These are phyloP conservation scores for Chlamydomonas eustigma DNA, from an alignment of 139 green algal genomes.

Conservation along the genomic window DNA sequence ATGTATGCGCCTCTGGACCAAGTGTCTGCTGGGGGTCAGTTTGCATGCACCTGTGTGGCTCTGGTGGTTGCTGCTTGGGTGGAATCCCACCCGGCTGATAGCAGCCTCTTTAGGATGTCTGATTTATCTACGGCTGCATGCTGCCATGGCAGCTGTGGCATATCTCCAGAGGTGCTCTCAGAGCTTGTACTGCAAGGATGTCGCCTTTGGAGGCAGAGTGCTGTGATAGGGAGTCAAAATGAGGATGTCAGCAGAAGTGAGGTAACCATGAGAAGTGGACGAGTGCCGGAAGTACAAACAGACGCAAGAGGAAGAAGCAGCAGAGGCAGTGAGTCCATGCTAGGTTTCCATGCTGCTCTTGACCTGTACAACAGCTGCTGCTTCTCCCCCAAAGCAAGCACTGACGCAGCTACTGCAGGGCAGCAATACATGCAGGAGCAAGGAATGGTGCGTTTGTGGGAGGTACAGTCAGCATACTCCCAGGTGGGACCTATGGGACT, in stretches of 20 bases:
- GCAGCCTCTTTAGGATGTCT: too few relatives aligned
- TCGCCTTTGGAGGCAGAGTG: background rate
- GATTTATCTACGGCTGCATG: background rate
- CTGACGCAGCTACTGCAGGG: too few relatives aligned
- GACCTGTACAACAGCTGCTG: slow-evolving; percentile 3
- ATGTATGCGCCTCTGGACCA: slow-evolving; percentile 9
- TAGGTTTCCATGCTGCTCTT: slow-evolving; percentile 2
- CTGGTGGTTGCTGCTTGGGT: slow-evolving; percentile 8
- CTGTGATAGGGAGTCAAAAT: too few relatives aligned
- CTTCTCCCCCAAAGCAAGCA: too few relatives aligned
- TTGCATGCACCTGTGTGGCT: slow-evolving; percentile 9
- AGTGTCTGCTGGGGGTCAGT: background rate
- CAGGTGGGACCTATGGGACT: background rate
- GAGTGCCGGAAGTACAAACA: background rate
- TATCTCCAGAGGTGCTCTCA: background rate
- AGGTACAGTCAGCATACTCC: background rate
- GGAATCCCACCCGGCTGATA: background rate
- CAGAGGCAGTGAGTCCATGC: background rate
- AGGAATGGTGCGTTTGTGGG: background rate
- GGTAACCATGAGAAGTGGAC: too few relatives aligned
- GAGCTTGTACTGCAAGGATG: background rate
- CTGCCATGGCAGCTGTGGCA: too few relatives aligned
- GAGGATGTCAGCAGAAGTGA: too few relatives aligned
- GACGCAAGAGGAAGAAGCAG: background rate
- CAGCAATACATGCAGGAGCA: too few relatives aligned